Evolutionary conservation across 2,329 filamentous ascomycete species (phyloP), one percentile per base, ranked within the genome.

Genomic region (Hypoxylon sp.): DNA sequence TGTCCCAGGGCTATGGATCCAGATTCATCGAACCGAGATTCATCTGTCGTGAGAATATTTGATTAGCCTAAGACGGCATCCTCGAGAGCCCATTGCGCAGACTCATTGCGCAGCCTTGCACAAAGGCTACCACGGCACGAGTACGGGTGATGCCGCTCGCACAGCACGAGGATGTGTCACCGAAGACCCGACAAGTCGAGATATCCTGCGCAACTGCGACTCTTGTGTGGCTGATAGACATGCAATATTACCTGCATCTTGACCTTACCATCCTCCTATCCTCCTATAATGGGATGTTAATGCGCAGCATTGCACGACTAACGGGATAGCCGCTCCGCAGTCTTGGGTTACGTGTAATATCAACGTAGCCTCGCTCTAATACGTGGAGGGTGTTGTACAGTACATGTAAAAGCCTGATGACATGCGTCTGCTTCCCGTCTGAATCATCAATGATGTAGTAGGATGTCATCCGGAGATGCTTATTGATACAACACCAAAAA

Each of bases 1-100:
- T 60, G 65, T 65, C 66, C 68, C 65, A 66, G 59, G 46, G 57
- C 57, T 65, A 63, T 32, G 65, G 66, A 62, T 62, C 63, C 60
- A 68, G 68, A 69, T 69, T 71, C 23, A 63, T 65, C 64, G 65
- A 67, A 71, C 65, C 68, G 68, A 71, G 68, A 68, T 71, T 69
- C 58, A 53, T 56, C 65, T 66, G 28, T 46, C 43, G 50, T 52
- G 32, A 60, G 67, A 67, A 67, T 68, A 63, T 32, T 34, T 63
- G 43, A 59, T 55, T 64, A 56, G 55, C 58, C 60, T 45, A 64
- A 46, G 63, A 50, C 59, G 59, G 38, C 41, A 64, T 49, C 57
- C 55, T 59, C 28, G 56, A 59, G 38, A 56, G 51, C 34, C 61
- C 17, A 65, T 60, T 68, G 50, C 55, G 68, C 55, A 43, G 65